Evolutionary conservation across 495 filamentous ascomycete species (phyloP).

Genomic region (Amphirosellinia nigrospora): DNA sequence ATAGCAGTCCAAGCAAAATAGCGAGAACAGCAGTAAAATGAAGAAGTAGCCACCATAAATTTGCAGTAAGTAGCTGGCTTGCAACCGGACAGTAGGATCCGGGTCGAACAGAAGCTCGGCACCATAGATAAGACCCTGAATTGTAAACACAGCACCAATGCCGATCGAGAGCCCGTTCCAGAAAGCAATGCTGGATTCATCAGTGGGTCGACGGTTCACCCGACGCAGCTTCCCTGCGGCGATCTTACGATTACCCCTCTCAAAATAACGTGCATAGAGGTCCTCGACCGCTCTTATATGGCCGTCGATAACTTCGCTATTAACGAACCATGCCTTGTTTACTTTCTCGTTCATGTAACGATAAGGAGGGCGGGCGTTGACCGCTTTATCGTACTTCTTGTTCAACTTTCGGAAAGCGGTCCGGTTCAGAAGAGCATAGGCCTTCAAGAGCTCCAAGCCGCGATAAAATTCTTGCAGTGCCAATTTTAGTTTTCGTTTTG

Average conservation of each 20-base stretch:
- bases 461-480: slow-evolving; percentile 93
- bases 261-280: slow-evolving; percentile 91
- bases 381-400: slow-evolving; percentile 96
- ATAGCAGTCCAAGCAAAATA: slow-evolving; percentile 80
- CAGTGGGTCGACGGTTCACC: slow-evolving; percentile 64
- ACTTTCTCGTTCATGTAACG: slow-evolving; percentile 93
- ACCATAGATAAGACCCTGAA: slow-evolving; percentile 76
- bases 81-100: slow-evolving; percentile 52
- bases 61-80: slow-evolving; percentile 80
- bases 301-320: slow-evolving; percentile 78
- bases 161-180: slow-evolving; percentile 81
- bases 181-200: slow-evolving; percentile 76
- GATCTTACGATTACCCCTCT: slow-evolving; percentile 87
- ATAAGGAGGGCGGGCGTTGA: slow-evolving; percentile 74
- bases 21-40: slow-evolving; percentile 69
- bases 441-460: slow-evolving; percentile 87
- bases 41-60: slow-evolving; percentile 88
- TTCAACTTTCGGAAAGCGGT: slow-evolving; percentile 97
- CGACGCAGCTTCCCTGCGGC: slow-evolving; percentile 84
- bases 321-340: slow-evolving; percentile 87
- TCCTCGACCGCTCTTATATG: slow-evolving; percentile 82
- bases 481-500: slow-evolving; percentile 88
- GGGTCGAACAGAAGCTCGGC: slow-evolving; percentile 57
- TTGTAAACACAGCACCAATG: slow-evolving; percentile 71
- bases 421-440: slow-evolving; percentile 84